Base-by-base conservation (phyloP, 1,139 yeast species). In the Blastobotrys apis region DNA sequence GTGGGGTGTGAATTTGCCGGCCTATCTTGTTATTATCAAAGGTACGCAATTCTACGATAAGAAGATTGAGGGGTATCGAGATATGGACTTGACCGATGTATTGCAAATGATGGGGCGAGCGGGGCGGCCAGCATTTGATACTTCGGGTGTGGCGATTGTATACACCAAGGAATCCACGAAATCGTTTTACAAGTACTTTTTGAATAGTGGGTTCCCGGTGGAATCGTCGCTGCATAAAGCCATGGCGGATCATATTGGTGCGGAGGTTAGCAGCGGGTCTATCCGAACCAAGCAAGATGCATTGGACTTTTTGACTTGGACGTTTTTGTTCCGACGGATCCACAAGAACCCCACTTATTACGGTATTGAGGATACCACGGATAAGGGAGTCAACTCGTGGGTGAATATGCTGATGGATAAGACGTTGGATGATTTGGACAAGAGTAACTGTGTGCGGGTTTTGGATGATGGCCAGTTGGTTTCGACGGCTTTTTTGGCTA, bases 1-100 rank as follows among this genome's bases (percentile, higher is more conserved):
- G 0, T 88, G 97, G 94, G 97, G 97, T 57, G 97, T 92, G 33
- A 92, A 92, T 59, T 73, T 92, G 51, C 97, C 97, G 1, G 97
- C 97, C 0, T 92, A 88, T 67, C 70, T 92, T 56, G 98, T 92
- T 6, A 80, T 92, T 41, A 85, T 92, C 52, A 92, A 92, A 63
- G 97, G 97, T 32, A 92, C 98, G 0, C 94, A 85, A 59, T 84
- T 81, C 56, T 85, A 81, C 59, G 95, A 85, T 62, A 80, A 88
- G 10, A 84, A 84, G 60, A 81, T 81, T 48, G 90, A 83, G 60
- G 88, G 78, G 0, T 85, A 84, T 59, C 72, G 80, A 53, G 94
- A 85, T 57, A 85, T 85, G 94, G 94, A 92, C 63, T 73, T 92
- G 61, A 92, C 98, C 0, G 99, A 84, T 65, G 84, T 85, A 42